Evolutionary conservation across 345 rosid genomes (phyloP).

Genomic region (Lepidium sativum): DNA sequence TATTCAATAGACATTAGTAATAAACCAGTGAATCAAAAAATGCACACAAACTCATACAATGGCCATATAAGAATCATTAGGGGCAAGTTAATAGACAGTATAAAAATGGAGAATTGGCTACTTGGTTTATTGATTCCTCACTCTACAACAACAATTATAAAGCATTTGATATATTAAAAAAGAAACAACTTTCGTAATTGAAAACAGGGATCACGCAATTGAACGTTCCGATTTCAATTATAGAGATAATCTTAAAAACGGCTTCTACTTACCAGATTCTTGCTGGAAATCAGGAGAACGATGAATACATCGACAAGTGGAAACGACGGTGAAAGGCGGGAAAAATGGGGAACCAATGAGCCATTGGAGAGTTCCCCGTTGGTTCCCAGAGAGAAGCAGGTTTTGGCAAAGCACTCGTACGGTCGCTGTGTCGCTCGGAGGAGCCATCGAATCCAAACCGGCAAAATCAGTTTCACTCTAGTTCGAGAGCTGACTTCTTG

Average conservation of each 20-base stretch:
- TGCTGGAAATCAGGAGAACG: constrained; percentile 42
- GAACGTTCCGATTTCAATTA: background rate
- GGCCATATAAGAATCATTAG: background rate
- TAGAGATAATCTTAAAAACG: background rate
- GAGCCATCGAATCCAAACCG: constrained; percentile 32
- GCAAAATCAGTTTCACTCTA: background rate
- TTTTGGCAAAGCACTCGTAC: constrained; percentile 49
- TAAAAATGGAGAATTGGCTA: background rate
- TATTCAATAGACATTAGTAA: no score
- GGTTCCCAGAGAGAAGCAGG: constrained; percentile 32
- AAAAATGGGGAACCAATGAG: constrained; percentile 77
- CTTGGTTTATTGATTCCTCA: background rate
- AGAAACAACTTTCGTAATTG: background rate
- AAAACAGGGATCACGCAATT: background rate
- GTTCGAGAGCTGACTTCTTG: constrained; percentile 1
- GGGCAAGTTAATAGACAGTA: background rate
- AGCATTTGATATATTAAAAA: background rate
- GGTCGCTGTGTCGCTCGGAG: constrained; percentile 24
- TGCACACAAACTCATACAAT: no score
- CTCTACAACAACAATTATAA: background rate
- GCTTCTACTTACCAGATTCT: constrained; percentile 53
- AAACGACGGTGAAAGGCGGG: constrained; percentile 61
- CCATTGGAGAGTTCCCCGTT: constrained; percentile 64
- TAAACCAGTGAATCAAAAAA: no score
- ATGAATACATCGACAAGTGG: constrained; percentile 70